Evolutionary conservation across 768 basidiomycete genomes (phyloP).

Genomic region (Ramaria sp.): DNA sequence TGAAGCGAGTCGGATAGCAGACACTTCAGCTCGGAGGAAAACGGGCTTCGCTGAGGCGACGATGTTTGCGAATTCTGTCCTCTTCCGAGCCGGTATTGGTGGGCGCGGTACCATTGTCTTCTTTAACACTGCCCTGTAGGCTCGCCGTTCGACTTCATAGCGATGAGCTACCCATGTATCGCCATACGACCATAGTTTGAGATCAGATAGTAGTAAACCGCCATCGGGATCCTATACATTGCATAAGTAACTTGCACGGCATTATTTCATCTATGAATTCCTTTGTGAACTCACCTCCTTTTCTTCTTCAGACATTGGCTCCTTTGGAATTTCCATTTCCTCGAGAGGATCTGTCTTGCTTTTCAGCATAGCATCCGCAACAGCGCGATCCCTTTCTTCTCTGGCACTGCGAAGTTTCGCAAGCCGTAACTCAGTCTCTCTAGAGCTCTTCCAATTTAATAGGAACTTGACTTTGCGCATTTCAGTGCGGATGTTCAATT

Average conservation of each 20-base stretch:
- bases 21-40: too few species aligned
- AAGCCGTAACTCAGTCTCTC: slow-evolving; percentile 20
- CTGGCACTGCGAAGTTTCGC: not conserved
- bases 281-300: too few species aligned
- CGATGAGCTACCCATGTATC: not conserved
- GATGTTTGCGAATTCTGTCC: too few species aligned
- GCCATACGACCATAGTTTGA: not conserved
- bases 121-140: too few species aligned
- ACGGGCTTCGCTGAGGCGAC: too few species aligned
- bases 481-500: slow-evolving; percentile 35
- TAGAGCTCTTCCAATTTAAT: slow-evolving; percentile 33
- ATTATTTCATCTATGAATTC: too few species aligned
- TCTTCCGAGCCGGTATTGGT: too few species aligned
- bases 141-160: not conserved
- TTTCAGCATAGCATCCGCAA: not conserved
- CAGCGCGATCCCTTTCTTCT: not conserved
- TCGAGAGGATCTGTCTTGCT: not conserved
- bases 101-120: too few species aligned
- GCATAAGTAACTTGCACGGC: too few species aligned
- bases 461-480: slow-evolving; percentile 46
- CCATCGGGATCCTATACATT: too few species aligned
- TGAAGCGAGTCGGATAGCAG: too few species aligned
- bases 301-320: not conserved
- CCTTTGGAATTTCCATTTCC: not conserved
- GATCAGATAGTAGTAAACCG: not conserved